Percentiles rank a stretch among this genome's conserved stretches.
Conservation (phyloP, 129 eudicot species). For the Chrysanthemum seticuspe region DNA sequence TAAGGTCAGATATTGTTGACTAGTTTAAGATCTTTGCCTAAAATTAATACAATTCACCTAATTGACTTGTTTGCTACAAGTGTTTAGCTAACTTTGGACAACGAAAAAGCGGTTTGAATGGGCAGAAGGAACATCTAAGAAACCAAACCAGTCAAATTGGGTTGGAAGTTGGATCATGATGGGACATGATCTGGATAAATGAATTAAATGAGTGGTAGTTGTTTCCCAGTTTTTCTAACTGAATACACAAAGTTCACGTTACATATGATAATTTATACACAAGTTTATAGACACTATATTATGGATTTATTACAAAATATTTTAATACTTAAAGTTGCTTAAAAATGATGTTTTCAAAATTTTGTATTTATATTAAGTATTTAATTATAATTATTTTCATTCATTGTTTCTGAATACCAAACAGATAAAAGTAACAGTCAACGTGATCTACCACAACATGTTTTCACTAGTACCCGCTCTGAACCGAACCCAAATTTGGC, state of each 20-base stretch:
- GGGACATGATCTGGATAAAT: too few relatives aligned
- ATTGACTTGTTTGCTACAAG: too few relatives aligned
- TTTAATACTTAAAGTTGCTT: too few relatives aligned
- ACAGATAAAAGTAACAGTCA: background rate
- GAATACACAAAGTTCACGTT: background rate
- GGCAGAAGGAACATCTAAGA: too few relatives aligned
- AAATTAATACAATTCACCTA: too few relatives aligned
- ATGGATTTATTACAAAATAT: too few relatives aligned
- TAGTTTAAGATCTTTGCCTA: background rate
- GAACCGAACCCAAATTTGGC: background rate
- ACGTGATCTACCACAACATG: background rate
- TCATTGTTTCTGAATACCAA: background rate
- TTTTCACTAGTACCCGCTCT: background rate
- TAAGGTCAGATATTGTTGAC: constrained; percentile 46
- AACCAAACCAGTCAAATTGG: too few relatives aligned
- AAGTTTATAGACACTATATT: too few relatives aligned
- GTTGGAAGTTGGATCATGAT: too few relatives aligned
- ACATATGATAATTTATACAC: too few relatives aligned
- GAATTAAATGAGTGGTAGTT: background rate
- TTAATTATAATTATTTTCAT: background rate
- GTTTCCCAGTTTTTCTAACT: background rate
- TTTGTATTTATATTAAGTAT: background rate
- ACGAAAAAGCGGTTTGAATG: too few relatives aligned
- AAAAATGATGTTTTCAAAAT: background rate
- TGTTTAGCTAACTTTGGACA: too few relatives aligned